Base-by-base conservation (phyloP, 129 eudicot species). In the Artemisia argyi region DNA sequence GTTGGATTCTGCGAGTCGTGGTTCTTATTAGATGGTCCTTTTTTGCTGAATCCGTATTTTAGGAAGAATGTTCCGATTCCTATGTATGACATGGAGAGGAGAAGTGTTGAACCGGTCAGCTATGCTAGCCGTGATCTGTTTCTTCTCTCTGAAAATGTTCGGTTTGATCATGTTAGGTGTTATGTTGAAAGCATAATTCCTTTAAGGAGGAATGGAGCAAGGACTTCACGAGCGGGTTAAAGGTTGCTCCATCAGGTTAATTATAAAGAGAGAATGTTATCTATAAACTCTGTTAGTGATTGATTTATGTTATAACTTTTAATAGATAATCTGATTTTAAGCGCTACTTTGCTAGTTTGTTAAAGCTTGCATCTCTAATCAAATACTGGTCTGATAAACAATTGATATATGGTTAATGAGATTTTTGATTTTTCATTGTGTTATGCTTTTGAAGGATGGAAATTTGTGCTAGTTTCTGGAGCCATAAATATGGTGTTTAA, bases 131-230 rank as follows among this genome's bases (percentile, higher is more conserved):
- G n/a, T 60, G 42, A 60, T 20, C 44, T 11, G 14, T 60, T 26
- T 60, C 65, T 60, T 10, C 35, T 3, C 5, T 24, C 42, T 60
- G 4, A 10, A 2, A 26, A 15, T 24, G 12, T 60, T 24, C 17
- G 65, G 16, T 60, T 60, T 26, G 17, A 26, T 60, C 42, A 22
- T 11, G 65, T 60, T 24, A 60, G 65, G 65, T 11, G 65, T 26
- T 60, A 60, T 60, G 65, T 60, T 24, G 65, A 60, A 22, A 60
- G 65, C 65, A 22, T 60, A 3, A 26, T 3, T 13, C 65, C 42
- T 22, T 24, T 60, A 11, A 10, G 28, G 42, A 60, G 42, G 42
- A 52, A 52, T 12, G 8, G 19, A 39, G 7, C 46, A 39, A 39
- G 46, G 46, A 56, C 24, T 56, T 56, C 57, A 0, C 8, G 57